Percentiles rank a stretch among this genome's conserved stretches.
Evolutionary conservation across 78 protist genomes (phyloP).

Genomic region (Dictyostelium citrinum): DNA sequence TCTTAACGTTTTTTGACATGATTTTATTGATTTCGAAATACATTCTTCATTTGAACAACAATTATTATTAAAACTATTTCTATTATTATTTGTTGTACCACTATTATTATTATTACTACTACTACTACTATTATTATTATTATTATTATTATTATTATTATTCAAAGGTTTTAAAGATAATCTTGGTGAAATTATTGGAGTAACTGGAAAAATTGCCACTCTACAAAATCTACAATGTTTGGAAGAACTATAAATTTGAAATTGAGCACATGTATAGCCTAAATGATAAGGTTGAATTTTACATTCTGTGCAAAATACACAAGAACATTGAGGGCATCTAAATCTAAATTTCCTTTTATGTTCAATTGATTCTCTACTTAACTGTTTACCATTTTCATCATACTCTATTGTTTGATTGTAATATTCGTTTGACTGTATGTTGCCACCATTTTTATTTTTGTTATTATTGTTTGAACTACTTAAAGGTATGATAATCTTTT

Average conservation of each 20-base stretch:
- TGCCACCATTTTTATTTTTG: not conserved
- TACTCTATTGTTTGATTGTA: not conserved
- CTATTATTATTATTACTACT: too few relatives aligned
- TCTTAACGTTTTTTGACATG: constrained; percentile 29
- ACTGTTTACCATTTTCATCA: constrained; percentile 61
- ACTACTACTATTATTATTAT: too few relatives aligned
- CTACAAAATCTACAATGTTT: constrained; percentile 80
- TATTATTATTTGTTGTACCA: not conserved
- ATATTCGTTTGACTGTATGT: not conserved
- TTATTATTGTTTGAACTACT: not conserved
- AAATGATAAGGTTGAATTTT: constrained; percentile 75
- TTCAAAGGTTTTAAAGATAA: not conserved
- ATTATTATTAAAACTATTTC: not conserved
- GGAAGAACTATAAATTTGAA: constrained; percentile 16
- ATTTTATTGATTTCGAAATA: not conserved
- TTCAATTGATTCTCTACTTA: constrained; percentile 37
- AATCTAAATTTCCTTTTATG: constrained; percentile 72
- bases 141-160: too few relatives aligned
- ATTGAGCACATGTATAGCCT: constrained; percentile 84
- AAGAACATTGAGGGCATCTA: constrained; percentile 67
- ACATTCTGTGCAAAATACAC: constrained; percentile 84
- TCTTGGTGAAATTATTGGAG: not conserved
- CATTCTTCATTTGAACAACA: constrained; percentile 51
- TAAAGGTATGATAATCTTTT: not conserved
- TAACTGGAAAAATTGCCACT: not conserved